Percentiles rank a stretch among this genome's conserved stretches.
These are phyloP conservation scores for Chaetomium olivaceum DNA, from an alignment of 2,329 filamentous ascomycete genomes.

Conservation along the genomic window DNA sequence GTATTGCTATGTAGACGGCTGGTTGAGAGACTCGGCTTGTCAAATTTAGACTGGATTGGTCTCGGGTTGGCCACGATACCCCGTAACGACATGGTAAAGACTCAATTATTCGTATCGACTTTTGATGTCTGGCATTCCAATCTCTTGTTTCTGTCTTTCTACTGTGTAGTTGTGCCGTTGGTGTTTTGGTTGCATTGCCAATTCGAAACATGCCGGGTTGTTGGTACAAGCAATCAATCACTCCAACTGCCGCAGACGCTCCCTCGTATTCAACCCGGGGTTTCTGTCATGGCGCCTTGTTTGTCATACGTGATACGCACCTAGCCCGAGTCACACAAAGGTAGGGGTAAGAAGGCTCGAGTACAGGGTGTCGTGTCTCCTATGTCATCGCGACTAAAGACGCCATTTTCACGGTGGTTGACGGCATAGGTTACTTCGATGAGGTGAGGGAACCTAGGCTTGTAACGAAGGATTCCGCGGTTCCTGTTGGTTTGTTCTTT, in stretches of 20 bases:
- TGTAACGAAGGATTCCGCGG: neutral
- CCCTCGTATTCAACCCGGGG: conserved; percentile 4
- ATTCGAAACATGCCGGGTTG: neutral
- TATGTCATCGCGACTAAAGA: conserved; percentile 1
- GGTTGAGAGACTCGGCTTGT: neutral
- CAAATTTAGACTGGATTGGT: neutral
- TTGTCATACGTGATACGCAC: conserved; percentile 13
- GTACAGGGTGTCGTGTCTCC: neutral
- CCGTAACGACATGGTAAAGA: neutral
- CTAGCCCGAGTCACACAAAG: conserved; percentile 8
- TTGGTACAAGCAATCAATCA: neutral
- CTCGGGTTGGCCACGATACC: conserved; percentile 1
- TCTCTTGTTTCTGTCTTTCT: neutral
- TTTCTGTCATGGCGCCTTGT: neutral
- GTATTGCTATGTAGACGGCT: neutral
- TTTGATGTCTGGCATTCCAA: neutral
- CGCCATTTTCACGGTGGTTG: conserved; percentile 17
- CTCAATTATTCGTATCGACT: neutral
- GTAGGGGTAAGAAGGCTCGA: neutral
- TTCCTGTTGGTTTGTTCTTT: neutral
- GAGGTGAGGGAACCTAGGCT: neutral
- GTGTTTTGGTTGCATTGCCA: neutral
- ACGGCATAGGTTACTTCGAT: conserved; percentile 7
- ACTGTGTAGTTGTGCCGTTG: neutral
- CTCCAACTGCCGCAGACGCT: neutral